Conservation (phyloP, 2,329 filamentous ascomycete species). For the Fusarium beomiforme region DNA sequence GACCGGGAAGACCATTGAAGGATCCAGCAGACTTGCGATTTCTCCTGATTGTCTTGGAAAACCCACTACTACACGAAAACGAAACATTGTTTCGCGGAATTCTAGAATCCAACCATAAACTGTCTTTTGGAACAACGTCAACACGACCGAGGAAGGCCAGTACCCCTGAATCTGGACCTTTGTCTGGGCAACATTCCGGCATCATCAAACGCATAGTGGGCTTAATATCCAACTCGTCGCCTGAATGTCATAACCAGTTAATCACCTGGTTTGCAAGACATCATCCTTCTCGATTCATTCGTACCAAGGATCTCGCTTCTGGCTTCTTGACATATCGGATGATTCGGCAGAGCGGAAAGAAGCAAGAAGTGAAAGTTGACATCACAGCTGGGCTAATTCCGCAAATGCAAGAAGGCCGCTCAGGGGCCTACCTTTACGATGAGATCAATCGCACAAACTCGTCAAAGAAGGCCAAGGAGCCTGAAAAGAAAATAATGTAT, state of each 20-base stretch:
- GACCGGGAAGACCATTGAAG: slow-evolving; percentile 75
- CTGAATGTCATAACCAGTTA: slow-evolving; percentile 79
- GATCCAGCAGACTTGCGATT: slow-evolving; percentile 79
- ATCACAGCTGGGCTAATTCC: slow-evolving; percentile 76
- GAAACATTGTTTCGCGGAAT: slow-evolving; percentile 54
- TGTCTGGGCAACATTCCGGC: slow-evolving; percentile 77
- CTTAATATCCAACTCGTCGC: slow-evolving; percentile 78
- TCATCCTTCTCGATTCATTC: slow-evolving; percentile 73
- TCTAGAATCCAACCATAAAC: slow-evolving; percentile 46
- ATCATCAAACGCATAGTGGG: slow-evolving; percentile 88
- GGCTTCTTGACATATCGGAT: slow-evolving; percentile 86
- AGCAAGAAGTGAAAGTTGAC: slow-evolving; percentile 67
- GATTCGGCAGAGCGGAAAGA: slow-evolving; percentile 75
- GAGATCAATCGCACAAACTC: slow-evolving; percentile 69
- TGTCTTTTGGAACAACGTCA: slow-evolving; percentile 4
- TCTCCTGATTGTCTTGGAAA: slow-evolving; percentile 79
- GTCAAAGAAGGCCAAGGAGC: slow-evolving; percentile 65
- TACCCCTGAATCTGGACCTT: slow-evolving; percentile 52
- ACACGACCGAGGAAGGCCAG: slow-evolving; percentile 26
- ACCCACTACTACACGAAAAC: slow-evolving; percentile 74
- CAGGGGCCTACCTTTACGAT: slow-evolving; percentile 78
- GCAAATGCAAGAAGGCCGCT: slow-evolving; percentile 72
- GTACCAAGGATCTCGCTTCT: slow-evolving; percentile 78
- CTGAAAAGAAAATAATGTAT: slow-evolving; percentile 70
- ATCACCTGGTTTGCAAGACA: slow-evolving; percentile 82